Evolutionary conservation across 306 rosid genomes (phyloP), one percentile per base, ranked within the genome.

Genomic region (Rubus idaeus): DNA sequence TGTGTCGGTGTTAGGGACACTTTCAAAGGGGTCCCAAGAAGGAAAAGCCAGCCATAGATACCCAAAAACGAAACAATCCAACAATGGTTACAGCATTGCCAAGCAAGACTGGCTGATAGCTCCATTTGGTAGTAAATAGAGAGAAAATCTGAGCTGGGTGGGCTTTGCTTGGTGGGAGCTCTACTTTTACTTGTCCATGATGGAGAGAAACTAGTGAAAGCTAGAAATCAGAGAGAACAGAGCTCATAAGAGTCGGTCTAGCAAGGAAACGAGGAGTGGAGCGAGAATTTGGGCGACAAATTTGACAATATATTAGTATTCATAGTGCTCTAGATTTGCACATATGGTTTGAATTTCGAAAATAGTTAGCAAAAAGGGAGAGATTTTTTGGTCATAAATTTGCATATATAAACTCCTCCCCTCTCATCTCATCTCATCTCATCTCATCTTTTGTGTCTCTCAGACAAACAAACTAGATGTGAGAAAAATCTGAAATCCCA

Each of bases 281-380:
- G 89, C 93, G 89, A 89, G 83, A 75, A 86, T 91, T 84, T 86
- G 83, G 92, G 84, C 87, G 66, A 86, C 5, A 75, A 84, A 78
- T 67, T 62, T 64, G 71, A 70, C 77, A 79, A 56, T 6, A 37
- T 63, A 81, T 73, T 52, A 71, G 62, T 72, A 74, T 73, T 73
- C 84, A 46, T 74, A 49, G 61, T 63, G 81, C 84, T 83, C 74
- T 87, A 88, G 92, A 91, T 91, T 88, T 90, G 65, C 86, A 78
- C 46, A 39, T 64, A 64, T 75, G 77, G 68, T 80, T 83, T 80
- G 73, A 83, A 83, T 77, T 85, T 84, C 42, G 50, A 77, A 71
- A 23, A 63, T 21, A 7, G 52, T 49, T 26, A 5, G 39, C 39
- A 47, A 21, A 45, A 46, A 5, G 39, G 41, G 53, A 4, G 44